These are phyloP conservation scores for Circinella umbellata DNA, from an alignment of 371 early-diverging fungal species.

Conservation along the genomic window DNA sequence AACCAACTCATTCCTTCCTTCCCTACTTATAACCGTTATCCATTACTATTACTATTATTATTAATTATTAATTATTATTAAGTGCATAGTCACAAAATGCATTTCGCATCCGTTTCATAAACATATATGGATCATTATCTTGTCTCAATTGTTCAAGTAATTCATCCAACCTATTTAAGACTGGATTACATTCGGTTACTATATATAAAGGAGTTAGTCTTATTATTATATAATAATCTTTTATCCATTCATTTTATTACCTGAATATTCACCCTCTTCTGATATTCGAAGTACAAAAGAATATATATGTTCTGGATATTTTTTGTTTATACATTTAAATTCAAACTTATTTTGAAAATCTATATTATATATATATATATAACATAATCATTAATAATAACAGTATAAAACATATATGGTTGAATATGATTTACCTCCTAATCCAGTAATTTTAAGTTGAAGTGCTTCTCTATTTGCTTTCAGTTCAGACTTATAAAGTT, in stretches of 20 bases:
- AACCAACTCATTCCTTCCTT: neutral
- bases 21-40: too few relatives aligned
- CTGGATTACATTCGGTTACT: conserved; percentile 10
- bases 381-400: neutral
- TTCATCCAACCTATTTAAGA: conserved; percentile 1
- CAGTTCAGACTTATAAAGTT: neutral
- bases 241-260: neutral
- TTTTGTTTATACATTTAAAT: conserved; percentile 14
- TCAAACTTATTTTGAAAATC: conserved; percentile 11
- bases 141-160: conserved; percentile 2
- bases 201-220: too few relatives aligned
- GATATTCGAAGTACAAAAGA: conserved; percentile 7
- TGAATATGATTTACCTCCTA: neutral
- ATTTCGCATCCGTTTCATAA: conserved; percentile 13
- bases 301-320: conserved; percentile 8
- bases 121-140: conserved; percentile 11
- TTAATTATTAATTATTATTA: neutral
- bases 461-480: neutral
- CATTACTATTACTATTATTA: neutral
- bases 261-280: conserved; percentile 10
- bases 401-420: too few relatives aligned
- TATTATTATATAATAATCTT: too few relatives aligned
- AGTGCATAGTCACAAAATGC: conserved; percentile 8
- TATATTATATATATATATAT: neutral
- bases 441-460: conserved; percentile 4